A percentile compares a stretch with the other conserved stretches of the same genome.
phyloP scores from a whole-genome alignment of 75 land plant genomes.

The Chamaecyparis obtusa region DNA sequence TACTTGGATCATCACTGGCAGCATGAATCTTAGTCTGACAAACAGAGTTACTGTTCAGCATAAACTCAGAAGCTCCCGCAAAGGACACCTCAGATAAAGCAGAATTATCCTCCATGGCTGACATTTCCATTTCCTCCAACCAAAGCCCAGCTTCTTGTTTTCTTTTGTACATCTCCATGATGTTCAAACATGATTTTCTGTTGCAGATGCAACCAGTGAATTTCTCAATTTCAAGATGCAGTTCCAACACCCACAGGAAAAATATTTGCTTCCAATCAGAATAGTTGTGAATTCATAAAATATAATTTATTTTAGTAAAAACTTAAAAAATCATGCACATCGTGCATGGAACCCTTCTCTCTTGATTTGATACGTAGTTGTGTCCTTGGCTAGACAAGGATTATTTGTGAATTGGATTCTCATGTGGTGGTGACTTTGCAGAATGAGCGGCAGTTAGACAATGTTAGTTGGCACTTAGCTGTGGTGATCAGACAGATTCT shows the following conservation, averaged over 20 bases:
- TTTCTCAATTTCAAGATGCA: background rate
- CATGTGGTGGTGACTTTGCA: no score
- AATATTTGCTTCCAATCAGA: background rate
- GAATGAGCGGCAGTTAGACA: no score
- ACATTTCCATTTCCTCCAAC: constrained; percentile 70
- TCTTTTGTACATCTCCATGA: constrained; percentile 68
- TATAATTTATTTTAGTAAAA: background rate
- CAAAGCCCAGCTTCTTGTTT: constrained; percentile 88
- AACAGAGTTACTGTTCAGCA: constrained; percentile 19
- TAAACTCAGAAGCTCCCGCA: constrained; percentile 38
- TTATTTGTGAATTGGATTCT: no score
- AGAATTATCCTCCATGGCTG: constrained; percentile 35
- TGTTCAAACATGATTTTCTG: constrained; percentile 85
- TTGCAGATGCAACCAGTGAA: background rate
- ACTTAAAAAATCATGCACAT: background rate
- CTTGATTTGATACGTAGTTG: background rate
- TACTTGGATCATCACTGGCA: background rate
- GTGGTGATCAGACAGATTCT: no score
- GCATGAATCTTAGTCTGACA: background rate
- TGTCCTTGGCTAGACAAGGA: no score
- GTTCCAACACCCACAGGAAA: background rate
- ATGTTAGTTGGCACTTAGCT: no score
- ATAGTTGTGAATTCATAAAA: background rate
- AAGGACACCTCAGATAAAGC: constrained; percentile 34
- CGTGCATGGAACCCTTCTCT: background rate